These are phyloP conservation scores for Phytophthora rubi DNA, from an alignment of 352 stramenopile species.

Conservation along the genomic window DNA sequence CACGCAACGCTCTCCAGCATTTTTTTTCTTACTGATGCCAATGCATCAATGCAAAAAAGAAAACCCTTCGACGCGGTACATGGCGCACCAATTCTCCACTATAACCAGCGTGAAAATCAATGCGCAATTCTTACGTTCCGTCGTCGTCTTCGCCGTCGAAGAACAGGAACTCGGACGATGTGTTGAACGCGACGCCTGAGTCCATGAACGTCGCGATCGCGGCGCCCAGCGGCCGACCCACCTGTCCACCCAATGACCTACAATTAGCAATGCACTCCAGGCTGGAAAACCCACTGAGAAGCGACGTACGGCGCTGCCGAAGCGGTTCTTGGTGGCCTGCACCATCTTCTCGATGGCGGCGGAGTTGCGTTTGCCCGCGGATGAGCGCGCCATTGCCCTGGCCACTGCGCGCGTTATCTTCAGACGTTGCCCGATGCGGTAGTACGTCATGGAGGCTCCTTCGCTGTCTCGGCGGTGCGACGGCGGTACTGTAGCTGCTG, in stretches of 20 bases:
- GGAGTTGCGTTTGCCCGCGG: constrained; percentile 50
- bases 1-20: constrained; percentile 14
- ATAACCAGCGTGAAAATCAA: constrained; percentile 8
- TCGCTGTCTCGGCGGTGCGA: constrained; percentile 8
- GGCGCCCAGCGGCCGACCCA: constrained; percentile 54
- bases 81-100: constrained; percentile 9
- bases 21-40: background rate
- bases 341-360: constrained; percentile 66
- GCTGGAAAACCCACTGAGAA: background rate
- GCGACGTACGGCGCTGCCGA: constrained; percentile 64
- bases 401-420: constrained; percentile 70
- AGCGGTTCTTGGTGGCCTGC: constrained; percentile 67
- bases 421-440: constrained; percentile 65
- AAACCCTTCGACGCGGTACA: background rate
- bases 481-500: constrained; percentile 15
- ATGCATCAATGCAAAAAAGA: constrained; percentile 15
- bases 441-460: constrained; percentile 66
- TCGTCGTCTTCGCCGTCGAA: constrained; percentile 85
- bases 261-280: constrained; percentile 9
- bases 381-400: constrained; percentile 66
- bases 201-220: constrained; percentile 58
- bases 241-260: constrained; percentile 31
- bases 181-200: constrained; percentile 62
- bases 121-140: constrained; percentile 65
- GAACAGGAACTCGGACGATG: constrained; percentile 70